phyloP scores from a whole-genome alignment of 1,139 yeast species.

The Hanseniaspora uvarum region DNA sequence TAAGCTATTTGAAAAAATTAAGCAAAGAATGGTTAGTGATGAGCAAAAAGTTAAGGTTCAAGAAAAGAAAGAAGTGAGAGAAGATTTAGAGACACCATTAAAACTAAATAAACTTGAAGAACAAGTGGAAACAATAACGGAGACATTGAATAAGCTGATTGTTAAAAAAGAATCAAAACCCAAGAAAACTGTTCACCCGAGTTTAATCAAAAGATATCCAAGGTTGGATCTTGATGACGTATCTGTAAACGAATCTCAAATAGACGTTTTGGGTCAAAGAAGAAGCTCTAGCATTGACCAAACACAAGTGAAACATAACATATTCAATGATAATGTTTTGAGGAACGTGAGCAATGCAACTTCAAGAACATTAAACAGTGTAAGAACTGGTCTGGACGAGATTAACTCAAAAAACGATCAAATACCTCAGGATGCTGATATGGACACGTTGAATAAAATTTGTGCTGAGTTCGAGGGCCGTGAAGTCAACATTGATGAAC shows the following conservation, averaged over 20 bases:
- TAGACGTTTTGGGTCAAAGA: slow-evolving; percentile 1
- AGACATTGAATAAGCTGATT: slow-evolving; percentile 6
- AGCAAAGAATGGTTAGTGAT: slow-evolving; percentile 2
- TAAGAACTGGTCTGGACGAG: background rate
- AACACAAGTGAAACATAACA: slow-evolving; percentile 1
- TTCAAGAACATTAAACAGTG: slow-evolving; percentile 1
- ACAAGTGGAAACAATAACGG: slow-evolving; percentile 1
- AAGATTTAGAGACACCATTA: background rate
- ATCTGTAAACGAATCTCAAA: slow-evolving; percentile 12
- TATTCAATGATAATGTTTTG: background rate
- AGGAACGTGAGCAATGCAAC: slow-evolving; percentile 12
- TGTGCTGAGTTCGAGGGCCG: background rate
- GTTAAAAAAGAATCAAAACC: background rate
- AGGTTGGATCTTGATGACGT: slow-evolving; percentile 7
- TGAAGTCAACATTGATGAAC: background rate
- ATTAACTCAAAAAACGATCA: background rate
- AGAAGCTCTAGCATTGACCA: background rate
- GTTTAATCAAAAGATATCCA: background rate
- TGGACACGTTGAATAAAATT: slow-evolving; percentile 1
- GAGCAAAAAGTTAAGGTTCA: background rate
- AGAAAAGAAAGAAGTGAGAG: background rate
- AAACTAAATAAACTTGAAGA: background rate
- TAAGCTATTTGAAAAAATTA: slow-evolving; percentile 6
- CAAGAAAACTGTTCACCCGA: background rate
- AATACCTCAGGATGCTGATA: background rate